Evolutionary conservation across 176 grass and related monocot genomes (phyloP), one percentile per base, ranked within the genome.

Genomic region (Oryza meyeriana): DNA sequence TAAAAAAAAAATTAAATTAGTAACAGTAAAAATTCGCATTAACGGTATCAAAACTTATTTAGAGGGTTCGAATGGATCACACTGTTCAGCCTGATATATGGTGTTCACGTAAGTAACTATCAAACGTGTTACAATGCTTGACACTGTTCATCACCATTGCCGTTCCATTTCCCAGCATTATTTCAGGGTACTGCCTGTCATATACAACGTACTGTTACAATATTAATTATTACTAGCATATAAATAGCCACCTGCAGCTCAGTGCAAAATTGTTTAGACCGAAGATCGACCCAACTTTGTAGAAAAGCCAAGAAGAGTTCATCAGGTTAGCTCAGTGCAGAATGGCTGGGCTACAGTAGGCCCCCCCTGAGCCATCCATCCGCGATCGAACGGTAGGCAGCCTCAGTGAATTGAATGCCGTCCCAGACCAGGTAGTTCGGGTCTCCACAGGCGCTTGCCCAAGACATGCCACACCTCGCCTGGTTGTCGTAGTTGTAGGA

Each of bases 321-420:
- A 36, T 36, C 35, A 36, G 35, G 35, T 36, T 11, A 8, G 31
- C 28, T 75, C 67, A 88, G 38, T 57, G 64, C 44, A 91, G 67
- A 74, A 94, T 91, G n/a, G 85, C 61, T 0, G 88, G 91, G 44
- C 12, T 86, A 25, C 78, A 88, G 65, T 86, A 91, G 18, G 89
- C 77, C 14, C 94, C n/a, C 89, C 26, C 78, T 78, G 72, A 97
- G 87, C 91, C 89, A 97, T 1, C 71, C 89, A 20, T 84, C 34
- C 4, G 87, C 82, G 42, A 97, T 84, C 7, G 84, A 35, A 2
- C 76, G 75, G 84, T 97, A 89, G 50, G 91, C 91, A 24, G 79
- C 87, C 50, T 97, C 91, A 0, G 94, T 97, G 57, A 94, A 39
- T 79, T 94, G 91, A 44, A 97, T 90, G 17, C 94, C 94, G 27